Percentiles rank a stretch among this genome's conserved stretches.
Evolutionary conservation across 1,284 basidiomycete genomes (phyloP).

Genomic region (Sanghuangporus baumii): DNA sequence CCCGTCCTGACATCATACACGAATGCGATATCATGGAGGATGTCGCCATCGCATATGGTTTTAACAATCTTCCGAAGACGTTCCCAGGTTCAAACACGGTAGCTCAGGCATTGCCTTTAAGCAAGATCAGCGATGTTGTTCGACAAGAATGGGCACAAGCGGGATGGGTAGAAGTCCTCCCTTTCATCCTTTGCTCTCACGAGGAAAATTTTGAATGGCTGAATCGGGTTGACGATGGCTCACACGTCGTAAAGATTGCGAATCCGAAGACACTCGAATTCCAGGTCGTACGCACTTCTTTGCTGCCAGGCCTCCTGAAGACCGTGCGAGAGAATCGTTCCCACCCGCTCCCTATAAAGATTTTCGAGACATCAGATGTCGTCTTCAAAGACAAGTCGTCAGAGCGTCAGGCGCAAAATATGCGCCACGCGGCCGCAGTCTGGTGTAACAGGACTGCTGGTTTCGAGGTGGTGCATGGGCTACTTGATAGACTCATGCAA

Average conservation of each 20-base stretch:
- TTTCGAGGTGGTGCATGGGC: slow-evolving; percentile 94
- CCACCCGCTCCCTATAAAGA: slow-evolving; percentile 85
- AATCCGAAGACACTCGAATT: slow-evolving; percentile 98
- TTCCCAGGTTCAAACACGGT: slow-evolving; percentile 97
- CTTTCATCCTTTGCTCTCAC: slow-evolving; percentile 96
- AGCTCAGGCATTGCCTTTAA: slow-evolving; percentile 86
- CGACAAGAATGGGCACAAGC: slow-evolving; percentile 89
- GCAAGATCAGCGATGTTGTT: slow-evolving; percentile 87
- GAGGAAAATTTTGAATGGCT: slow-evolving; percentile 97
- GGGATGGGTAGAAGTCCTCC: slow-evolving; percentile 94
- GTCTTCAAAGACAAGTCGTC: slow-evolving; percentile 78
- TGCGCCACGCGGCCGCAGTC: slow-evolving; percentile 82
- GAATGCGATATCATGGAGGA: slow-evolving; percentile 99
- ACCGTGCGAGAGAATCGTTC: slow-evolving; percentile 95
- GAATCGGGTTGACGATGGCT: slow-evolving; percentile 80
- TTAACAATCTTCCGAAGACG: slow-evolving; percentile 90
- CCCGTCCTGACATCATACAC: slow-evolving; percentile 94
- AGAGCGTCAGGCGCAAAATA: slow-evolving; percentile 86
- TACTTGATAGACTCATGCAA: slow-evolving; percentile 92
- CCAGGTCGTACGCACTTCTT: slow-evolving; percentile 94
- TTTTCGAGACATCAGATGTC: slow-evolving; percentile 94
- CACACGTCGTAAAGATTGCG: slow-evolving; percentile 82
- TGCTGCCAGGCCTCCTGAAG: slow-evolving; percentile 94
- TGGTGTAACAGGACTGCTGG: slow-evolving; percentile 97
- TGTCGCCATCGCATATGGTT: slow-evolving; percentile 95